phyloP scores from a whole-genome alignment of 305 asterid genomes.

The Fraxinus paxiana region DNA sequence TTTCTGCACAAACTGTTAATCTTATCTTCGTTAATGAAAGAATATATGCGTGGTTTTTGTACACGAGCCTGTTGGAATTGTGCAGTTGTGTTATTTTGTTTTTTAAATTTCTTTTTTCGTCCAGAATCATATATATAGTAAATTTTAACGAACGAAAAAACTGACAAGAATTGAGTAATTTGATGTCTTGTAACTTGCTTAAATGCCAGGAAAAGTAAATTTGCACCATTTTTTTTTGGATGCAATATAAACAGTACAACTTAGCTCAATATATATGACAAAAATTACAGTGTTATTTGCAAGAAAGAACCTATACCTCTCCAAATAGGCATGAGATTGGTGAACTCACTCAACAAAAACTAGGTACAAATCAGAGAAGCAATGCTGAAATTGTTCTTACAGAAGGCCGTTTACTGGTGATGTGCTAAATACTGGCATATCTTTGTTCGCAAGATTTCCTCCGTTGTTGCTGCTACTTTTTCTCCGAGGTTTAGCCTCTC shows the following conservation, averaged over 20 bases:
- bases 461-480: conserved; percentile 50
- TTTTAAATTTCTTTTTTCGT: neutral
- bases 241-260: conserved; percentile 24
- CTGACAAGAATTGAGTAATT: neutral
- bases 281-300: conserved; percentile 30
- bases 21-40: conserved; percentile 30
- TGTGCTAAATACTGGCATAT: conserved; percentile 57
- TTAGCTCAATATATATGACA: conserved; percentile 21
- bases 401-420: conserved; percentile 67
- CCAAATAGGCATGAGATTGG: conserved; percentile 20
- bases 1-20: conserved; percentile 25
- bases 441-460: conserved; percentile 33
- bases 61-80: neutral
- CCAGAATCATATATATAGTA: neutral
- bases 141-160: neutral
- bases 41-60: conserved; percentile 32
- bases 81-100: neutral
- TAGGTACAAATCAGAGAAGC: conserved; percentile 28
- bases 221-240: neutral
- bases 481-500: conserved; percentile 82
- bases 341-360: conserved; percentile 21
- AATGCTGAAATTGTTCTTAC: conserved; percentile 21
- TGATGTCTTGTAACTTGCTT: neutral
- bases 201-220: neutral
- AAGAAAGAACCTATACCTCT: conserved; percentile 20